These are phyloP conservation scores for Paramecium primaurelia DNA, from an alignment of 73 alveolate species.

Conservation along the genomic window DNA sequence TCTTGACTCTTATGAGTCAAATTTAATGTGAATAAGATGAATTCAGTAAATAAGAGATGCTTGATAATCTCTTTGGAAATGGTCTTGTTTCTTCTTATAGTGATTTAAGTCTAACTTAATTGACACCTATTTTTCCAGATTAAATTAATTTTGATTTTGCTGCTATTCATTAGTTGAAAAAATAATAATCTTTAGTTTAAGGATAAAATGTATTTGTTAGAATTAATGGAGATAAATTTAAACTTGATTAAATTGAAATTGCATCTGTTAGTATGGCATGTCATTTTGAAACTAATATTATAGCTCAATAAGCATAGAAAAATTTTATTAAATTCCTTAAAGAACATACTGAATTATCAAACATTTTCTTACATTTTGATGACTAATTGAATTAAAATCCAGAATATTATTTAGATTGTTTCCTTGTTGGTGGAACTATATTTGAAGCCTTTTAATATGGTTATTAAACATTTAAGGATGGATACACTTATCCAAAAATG, in stretches of 20 bases:
- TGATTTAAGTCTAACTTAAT: not conserved
- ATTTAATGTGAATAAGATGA: not conserved
- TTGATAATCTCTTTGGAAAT: not conserved
- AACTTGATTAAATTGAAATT: not conserved
- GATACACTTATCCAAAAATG: not conserved
- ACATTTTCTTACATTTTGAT: not conserved
- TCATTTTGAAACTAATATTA: not conserved
- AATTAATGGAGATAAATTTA: constrained; percentile 17
- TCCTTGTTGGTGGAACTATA: not conserved
- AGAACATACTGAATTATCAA: not conserved
- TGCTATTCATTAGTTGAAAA: not conserved
- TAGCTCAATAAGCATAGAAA: not conserved
- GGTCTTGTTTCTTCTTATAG: not conserved
- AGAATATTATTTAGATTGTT: not conserved
- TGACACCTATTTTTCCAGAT: constrained; percentile 37
- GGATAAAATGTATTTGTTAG: not conserved
- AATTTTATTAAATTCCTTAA: not conserved
- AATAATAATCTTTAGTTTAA: not conserved
- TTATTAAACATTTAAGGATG: not conserved
- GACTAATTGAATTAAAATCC: not conserved
- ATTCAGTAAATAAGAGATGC: not conserved
- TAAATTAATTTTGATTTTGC: constrained; percentile 13
- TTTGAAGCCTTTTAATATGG: not conserved
- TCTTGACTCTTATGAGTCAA: not conserved
- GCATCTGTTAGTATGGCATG: not conserved